Evolutionary conservation across 1,284 basidiomycete species (phyloP).

Genomic region (Wolfiporia cocos): DNA sequence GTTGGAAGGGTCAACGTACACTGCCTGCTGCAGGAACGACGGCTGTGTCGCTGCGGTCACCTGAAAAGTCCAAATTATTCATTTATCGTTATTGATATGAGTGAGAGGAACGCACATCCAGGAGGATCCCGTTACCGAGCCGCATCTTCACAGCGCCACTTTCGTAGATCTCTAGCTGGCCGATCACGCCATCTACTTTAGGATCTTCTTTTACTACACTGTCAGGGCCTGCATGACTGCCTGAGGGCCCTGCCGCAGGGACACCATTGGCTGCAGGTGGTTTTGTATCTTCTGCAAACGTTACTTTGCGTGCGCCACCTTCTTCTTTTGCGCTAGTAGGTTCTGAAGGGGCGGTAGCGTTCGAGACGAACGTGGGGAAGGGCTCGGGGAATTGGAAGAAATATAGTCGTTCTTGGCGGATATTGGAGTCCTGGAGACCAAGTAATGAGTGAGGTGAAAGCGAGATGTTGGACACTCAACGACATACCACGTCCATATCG

Average conservation of each 20-base stretch:
- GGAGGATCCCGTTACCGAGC: slow-evolving; percentile 69
- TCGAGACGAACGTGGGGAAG: slow-evolving; percentile 69
- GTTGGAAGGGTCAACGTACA: slow-evolving; percentile 59
- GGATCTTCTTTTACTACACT: slow-evolving; percentile 28
- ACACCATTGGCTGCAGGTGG: slow-evolving; percentile 25
- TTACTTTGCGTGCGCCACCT: slow-evolving; percentile 36
- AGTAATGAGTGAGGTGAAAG: neutral
- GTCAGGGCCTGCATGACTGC: too few relatives aligned
- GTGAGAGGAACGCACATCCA: slow-evolving; percentile 56
- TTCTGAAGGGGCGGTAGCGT: slow-evolving; percentile 15
- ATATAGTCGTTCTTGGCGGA: slow-evolving; percentile 68
- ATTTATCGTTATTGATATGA: neutral
- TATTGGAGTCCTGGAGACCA: slow-evolving; percentile 34
- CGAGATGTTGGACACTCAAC: neutral
- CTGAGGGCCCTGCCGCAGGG: slow-evolving; percentile 12
- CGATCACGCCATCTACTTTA: slow-evolving; percentile 73
- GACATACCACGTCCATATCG: slow-evolving; percentile 34
- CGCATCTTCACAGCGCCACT: slow-evolving; percentile 88
- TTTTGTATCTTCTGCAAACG: slow-evolving; percentile 59
- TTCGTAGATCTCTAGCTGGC: slow-evolving; percentile 76
- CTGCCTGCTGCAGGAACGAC: slow-evolving; percentile 87
- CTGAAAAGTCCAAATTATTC: slow-evolving; percentile 32
- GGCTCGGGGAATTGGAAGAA: slow-evolving; percentile 93
- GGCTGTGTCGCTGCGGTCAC: slow-evolving; percentile 81
- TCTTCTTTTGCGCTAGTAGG: slow-evolving; percentile 29